Percentiles rank a stretch among this genome's conserved stretches.
These are phyloP conservation scores for Thielaviopsis punctulata DNA, from an alignment of 2,329 filamentous ascomycete species.

Conservation along the genomic window DNA sequence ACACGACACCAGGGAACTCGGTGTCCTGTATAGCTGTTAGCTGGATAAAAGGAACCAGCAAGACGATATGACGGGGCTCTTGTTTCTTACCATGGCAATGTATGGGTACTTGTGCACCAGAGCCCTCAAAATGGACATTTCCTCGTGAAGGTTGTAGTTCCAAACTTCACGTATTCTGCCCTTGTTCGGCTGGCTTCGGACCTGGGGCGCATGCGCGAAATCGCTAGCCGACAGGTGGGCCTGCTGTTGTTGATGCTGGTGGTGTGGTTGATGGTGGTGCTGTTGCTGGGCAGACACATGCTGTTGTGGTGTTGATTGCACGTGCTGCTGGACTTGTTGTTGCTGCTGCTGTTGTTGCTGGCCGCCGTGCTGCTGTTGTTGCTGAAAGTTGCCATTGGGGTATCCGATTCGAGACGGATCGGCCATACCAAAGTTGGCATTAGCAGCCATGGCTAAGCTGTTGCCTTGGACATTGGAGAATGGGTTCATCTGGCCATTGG, in stretches of 20 bases:
- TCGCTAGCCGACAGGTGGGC: conserved; percentile 23
- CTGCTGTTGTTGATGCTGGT: conserved; percentile 12
- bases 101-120: conserved; percentile 85
- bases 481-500: conserved; percentile 49
- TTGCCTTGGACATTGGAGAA: conserved; percentile 40
- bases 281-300: conserved; percentile 22
- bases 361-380: conserved; percentile 23
- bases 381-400: conserved; percentile 23
- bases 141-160: conserved; percentile 78
- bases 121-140: conserved; percentile 70
- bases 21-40: conserved; percentile 50
- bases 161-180: conserved; percentile 89
- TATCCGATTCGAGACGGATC: conserved; percentile 12
- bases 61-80: neutral
- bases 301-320: conserved; percentile 15
- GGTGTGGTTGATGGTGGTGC: conserved; percentile 39
- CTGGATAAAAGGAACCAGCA: neutral
- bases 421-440: conserved; percentile 28
- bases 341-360: conserved; percentile 23
- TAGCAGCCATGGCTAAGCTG: conserved; percentile 39
- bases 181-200: conserved; percentile 48
- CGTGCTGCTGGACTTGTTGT: conserved; percentile 22
- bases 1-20: conserved; percentile 95
- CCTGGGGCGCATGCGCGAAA: conserved; percentile 21
- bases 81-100: conserved; percentile 73